These are phyloP conservation scores for Chytriomyces sp. DNA, from an alignment of 192 early-diverging fungal species.

Conservation along the genomic window DNA sequence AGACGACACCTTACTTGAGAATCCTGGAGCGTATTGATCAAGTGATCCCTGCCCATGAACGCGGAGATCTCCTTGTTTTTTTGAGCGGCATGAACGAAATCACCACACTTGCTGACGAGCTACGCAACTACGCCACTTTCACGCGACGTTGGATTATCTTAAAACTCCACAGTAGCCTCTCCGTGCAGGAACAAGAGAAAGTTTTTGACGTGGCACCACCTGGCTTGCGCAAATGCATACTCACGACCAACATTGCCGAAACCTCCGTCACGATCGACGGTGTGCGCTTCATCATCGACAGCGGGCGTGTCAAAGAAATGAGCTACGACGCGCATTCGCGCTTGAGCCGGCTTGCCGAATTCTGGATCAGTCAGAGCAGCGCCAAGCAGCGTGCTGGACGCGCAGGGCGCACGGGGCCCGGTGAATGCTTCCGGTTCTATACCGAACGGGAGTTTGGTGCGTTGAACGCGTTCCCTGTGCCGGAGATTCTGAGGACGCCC, in stretches of 20 bases:
- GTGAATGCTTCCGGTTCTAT: slow-evolving; percentile 65
- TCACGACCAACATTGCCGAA: slow-evolving; percentile 64
- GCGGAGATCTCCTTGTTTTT: slow-evolving; percentile 68
- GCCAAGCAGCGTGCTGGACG: slow-evolving; percentile 69
- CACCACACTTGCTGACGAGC: slow-evolving; percentile 51
- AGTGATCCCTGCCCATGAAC: slow-evolving; percentile 52
- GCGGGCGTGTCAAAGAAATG: slow-evolving; percentile 71
- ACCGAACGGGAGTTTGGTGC: slow-evolving; percentile 59
- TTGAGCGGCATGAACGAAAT: slow-evolving; percentile 71
- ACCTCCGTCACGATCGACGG: slow-evolving; percentile 55
- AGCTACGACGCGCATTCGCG: slow-evolving; percentile 55
- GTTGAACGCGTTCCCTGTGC: slow-evolving; percentile 67
- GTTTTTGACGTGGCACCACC: slow-evolving; percentile 65
- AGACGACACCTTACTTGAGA: slow-evolving; percentile 60
- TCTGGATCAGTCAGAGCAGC: slow-evolving; percentile 68
- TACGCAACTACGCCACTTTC: slow-evolving; percentile 54
- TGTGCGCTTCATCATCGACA: slow-evolving; percentile 72
- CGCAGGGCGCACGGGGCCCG: slow-evolving; percentile 45
- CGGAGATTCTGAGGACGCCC: slow-evolving; percentile 66
- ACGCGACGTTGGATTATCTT: slow-evolving; percentile 68
- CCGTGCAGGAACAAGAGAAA: slow-evolving; percentile 70
- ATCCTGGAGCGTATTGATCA: slow-evolving; percentile 66
- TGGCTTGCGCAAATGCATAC: slow-evolving; percentile 62
- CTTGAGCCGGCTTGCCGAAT: slow-evolving; percentile 62
- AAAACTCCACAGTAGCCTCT: slow-evolving; percentile 62